phyloP scores from a whole-genome alignment of 345 rosid genomes.

The Aegle marmelos region DNA sequence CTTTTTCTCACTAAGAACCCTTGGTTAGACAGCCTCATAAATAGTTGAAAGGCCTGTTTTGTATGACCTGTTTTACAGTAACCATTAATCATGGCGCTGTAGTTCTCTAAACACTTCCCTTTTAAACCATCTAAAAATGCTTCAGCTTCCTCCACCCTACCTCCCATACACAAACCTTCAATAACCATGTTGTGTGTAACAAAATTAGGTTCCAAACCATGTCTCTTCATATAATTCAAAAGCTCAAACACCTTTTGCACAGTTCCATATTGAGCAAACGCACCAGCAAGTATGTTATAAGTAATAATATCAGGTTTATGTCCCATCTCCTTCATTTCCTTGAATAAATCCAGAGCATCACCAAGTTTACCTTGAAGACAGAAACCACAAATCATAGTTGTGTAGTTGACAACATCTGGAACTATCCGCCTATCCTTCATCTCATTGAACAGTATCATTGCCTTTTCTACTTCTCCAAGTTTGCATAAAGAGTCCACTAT shows the following conservation, averaged over 20 bases:
- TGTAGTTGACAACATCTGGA: conserved; percentile 65
- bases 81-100: conserved; percentile 62
- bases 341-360: conserved; percentile 48
- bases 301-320: conserved; percentile 37
- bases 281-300: too few species aligned
- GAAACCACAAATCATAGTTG: conserved; percentile 65
- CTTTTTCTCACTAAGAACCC: conserved; percentile 33
- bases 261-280: too few species aligned
- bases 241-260: too few species aligned
- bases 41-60: conserved; percentile 42
- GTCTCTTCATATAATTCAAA: too few species aligned
- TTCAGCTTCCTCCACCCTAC: conserved; percentile 42
- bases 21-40: conserved; percentile 28
- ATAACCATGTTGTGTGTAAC: conserved; percentile 56
- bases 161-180: conserved; percentile 52
- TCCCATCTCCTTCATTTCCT: conserved; percentile 52
- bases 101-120: conserved; percentile 39
- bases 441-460: conserved; percentile 43
- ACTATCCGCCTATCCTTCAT: conserved; percentile 48
- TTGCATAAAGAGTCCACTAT: conserved; percentile 58
- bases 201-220: conserved; percentile 1
- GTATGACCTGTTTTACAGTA: conserved; percentile 49
- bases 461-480: conserved; percentile 59
- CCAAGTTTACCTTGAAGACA: conserved; percentile 45
- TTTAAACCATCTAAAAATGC: conserved; percentile 37